Evolutionary conservation across 805 yeast genomes (phyloP), one percentile per base, ranked within the genome.

Genomic region (Metschnikowia hibisci): DNA sequence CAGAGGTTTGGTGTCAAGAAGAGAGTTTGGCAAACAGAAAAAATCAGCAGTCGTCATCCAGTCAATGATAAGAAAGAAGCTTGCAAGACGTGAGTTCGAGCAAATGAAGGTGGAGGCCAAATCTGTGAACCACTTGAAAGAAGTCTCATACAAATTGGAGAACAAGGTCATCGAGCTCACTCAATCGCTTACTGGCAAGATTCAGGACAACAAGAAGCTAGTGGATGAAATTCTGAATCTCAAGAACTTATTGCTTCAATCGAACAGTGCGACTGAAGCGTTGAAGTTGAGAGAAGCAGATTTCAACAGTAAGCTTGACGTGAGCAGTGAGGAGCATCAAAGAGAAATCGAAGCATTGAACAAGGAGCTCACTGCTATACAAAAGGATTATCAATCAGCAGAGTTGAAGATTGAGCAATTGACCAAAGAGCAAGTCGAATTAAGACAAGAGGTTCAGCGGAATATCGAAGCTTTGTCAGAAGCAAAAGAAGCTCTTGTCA

Each of bases 151-250:
- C 67, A 81, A 85, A 62, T 77, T 95, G 57, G 99, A 93, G 65
- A 93, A 93, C 66, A 93, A 95, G 73, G 97, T 95, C n/a, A 89
- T 93, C 52, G 95, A 90, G 64, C 78, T 93, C 54, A 91, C 97
- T 3, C 95, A 91, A 58, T 77, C 84, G 10, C 73, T 91, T 47
- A 80, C 96, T 0, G 67, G 81, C 29, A 86, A 87, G 62, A 82
- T 85, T 20, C 86, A 80, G 52, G 96, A 88, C 54, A 90, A 90
- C 64, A 84, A 83, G 68, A 77, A 75, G 47, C 73, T 91, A 58
- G 73, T 78, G 46, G 65, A 67, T 12, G 84, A 85, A 56, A 77
- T 90, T 39, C 74, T 77, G 12, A 60, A 56, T 44, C 62, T 71
- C 51, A 71, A 63, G 51, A 57, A 43, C 32, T 60, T 65, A 44